Evolutionary conservation across 805 yeast species (phyloP).

Genomic region (Yamadazyma ubonensis): DNA sequence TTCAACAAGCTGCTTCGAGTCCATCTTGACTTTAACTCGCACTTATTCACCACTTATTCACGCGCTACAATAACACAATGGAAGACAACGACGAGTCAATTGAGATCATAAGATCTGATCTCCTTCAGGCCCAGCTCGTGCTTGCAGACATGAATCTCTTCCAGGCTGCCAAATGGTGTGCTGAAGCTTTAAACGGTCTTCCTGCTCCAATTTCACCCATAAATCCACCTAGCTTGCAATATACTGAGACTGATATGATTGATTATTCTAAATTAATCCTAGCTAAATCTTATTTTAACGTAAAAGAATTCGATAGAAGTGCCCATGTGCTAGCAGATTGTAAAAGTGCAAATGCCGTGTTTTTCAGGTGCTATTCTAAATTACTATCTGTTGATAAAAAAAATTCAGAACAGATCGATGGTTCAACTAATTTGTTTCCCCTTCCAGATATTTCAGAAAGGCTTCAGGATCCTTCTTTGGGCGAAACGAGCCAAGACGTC

Average conservation of each 20-base stretch:
- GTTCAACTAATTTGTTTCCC: slow-evolving; percentile 48
- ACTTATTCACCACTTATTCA: not conserved
- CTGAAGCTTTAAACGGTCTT: slow-evolving; percentile 75
- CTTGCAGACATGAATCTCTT: slow-evolving; percentile 59
- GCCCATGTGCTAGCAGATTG: slow-evolving; percentile 56
- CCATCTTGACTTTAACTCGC: not conserved
- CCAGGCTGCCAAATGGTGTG: slow-evolving; percentile 78
- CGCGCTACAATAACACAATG: not conserved
- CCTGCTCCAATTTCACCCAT: slow-evolving; percentile 10
- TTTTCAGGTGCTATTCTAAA: slow-evolving; percentile 66
- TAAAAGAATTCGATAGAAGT: slow-evolving; percentile 83
- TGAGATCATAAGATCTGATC: slow-evolving; percentile 22
- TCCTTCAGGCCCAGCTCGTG: slow-evolving; percentile 25
- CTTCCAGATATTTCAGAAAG: slow-evolving; percentile 20
- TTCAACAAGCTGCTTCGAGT: slow-evolving; percentile 1
- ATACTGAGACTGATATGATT: slow-evolving; percentile 30
- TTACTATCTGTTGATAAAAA: slow-evolving; percentile 77
- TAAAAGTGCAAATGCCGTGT: slow-evolving; percentile 50
- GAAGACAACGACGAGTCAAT: slow-evolving; percentile 11
- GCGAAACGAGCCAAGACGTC: slow-evolving; percentile 9
- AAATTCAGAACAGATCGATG: slow-evolving; percentile 69
- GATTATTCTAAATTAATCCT: slow-evolving; percentile 49
- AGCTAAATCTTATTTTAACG: slow-evolving; percentile 73
- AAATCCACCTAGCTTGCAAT: slow-evolving; percentile 11
- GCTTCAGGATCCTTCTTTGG: no score